Evolutionary conservation across 208 protist genomes (phyloP), one percentile per base, ranked within the genome.

Genomic region (Acanthamoeba sp.): DNA sequence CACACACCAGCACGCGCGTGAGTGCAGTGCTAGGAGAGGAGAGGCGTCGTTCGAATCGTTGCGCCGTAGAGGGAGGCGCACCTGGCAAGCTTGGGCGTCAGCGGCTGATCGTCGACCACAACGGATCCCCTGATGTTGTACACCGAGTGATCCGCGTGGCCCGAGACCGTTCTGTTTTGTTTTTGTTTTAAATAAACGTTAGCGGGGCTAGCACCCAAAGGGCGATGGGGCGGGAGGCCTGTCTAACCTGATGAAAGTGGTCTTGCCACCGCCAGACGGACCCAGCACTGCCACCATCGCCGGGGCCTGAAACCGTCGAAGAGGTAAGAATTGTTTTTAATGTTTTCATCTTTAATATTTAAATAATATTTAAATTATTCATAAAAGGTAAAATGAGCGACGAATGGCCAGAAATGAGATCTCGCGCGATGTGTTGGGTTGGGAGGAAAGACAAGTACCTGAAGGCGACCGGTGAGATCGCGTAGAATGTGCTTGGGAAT

Each of bases 211-310:
- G 48, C 48, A 18, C 16, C 14, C 48, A 55, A 0, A 20, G 14
- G 0, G 48, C 6, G 42, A 48, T 50, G 45, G 45, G 18, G 45
- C 12, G 5, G 24, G 34, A 78, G 34, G 1, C 27, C 7, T 24
- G 4, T 1, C 24, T 1, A 50, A 57, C 32, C 50, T 80, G 50
- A 94, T 50, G 50, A 94, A 64, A 29, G 91, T 94, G 66, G 91
- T 94, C 69, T 94, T 94, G 48, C 91, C 91, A 22, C 88, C 48
- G 27, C 88, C 88, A 69, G 88, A 80, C 9, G 66, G 66, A 45
- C 91, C 91, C 42, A 94, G 32, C 14, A 94, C 50, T 12, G 91
- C 91, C 38, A 94, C 36, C 66, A 94, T 90, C 32, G 82, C 48
- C 48, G 82, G 82, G 18, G 82, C 82, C 82, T 90, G 71, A 10